These are phyloP conservation scores for Ceratobasidium sp. DNA, from an alignment of 1,284 basidiomycete species.

Conservation along the genomic window DNA sequence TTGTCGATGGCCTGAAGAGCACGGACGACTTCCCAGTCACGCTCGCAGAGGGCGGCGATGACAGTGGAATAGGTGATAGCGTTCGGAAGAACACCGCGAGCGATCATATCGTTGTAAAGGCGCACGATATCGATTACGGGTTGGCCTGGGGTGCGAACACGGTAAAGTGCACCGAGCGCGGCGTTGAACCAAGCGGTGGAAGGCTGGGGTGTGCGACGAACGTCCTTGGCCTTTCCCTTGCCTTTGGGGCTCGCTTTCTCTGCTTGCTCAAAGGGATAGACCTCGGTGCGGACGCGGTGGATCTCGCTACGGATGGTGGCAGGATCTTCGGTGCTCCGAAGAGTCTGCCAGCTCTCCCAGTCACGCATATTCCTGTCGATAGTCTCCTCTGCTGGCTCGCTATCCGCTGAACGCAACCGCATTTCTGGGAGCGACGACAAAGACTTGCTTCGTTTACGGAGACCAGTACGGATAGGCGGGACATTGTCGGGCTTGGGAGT, in stretches of 20 bases:
- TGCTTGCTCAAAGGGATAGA: slow-evolving; percentile 34
- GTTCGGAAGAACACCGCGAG: slow-evolving; percentile 75
- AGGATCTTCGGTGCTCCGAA: slow-evolving; percentile 8
- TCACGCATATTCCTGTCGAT: slow-evolving; percentile 42
- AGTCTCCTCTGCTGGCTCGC: slow-evolving; percentile 9
- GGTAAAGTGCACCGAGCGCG: slow-evolving; percentile 70
- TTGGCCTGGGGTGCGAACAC: slow-evolving; percentile 66
- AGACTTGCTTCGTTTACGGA: slow-evolving; percentile 41
- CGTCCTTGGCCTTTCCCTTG: slow-evolving; percentile 23
- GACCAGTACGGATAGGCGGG: slow-evolving; percentile 22
- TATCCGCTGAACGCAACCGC: not conserved
- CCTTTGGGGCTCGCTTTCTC: slow-evolving; percentile 17
- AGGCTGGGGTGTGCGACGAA: slow-evolving; percentile 34
- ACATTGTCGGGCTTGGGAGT: slow-evolving; percentile 5
- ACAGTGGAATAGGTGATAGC: slow-evolving; percentile 76
- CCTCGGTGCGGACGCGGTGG: slow-evolving; percentile 30
- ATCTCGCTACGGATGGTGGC: slow-evolving; percentile 28
- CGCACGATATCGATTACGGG: slow-evolving; percentile 73
- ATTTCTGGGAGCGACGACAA: slow-evolving; percentile 33
- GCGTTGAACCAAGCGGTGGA: slow-evolving; percentile 72
- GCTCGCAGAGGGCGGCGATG: slow-evolving; percentile 75
- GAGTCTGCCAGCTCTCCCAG: slow-evolving; percentile 24
- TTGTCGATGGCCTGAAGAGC: slow-evolving; percentile 64
- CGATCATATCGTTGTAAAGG: slow-evolving; percentile 82
- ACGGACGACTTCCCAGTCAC: slow-evolving; percentile 77